A percentile compares a stretch with the other conserved stretches of the same genome.
Evolutionary conservation across 208 protist genomes (phyloP).

Genomic region (Leishmania arabica): DNA sequence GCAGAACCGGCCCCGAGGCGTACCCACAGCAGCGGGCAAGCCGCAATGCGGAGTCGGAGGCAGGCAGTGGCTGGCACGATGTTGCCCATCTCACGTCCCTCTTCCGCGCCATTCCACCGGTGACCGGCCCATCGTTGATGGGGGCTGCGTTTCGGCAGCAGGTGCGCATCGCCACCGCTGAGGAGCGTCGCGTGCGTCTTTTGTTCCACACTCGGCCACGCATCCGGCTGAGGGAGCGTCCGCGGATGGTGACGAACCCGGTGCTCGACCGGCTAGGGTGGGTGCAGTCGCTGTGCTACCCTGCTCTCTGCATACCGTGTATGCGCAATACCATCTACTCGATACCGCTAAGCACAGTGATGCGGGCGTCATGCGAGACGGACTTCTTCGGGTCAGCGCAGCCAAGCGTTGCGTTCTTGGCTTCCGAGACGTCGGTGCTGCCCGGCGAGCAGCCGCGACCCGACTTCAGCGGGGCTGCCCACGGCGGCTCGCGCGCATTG

Average conservation of each 20-base stretch:
- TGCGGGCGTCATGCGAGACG: constrained; percentile 17
- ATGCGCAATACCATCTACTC: constrained; percentile 23
- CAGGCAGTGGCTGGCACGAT: not conserved
- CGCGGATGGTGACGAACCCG: constrained; percentile 29
- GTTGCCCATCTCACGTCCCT: not conserved
- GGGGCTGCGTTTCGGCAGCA: not conserved
- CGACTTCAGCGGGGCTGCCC: not conserved
- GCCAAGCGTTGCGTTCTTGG: constrained; percentile 13
- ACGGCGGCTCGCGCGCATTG: not conserved
- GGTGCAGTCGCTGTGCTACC: constrained; percentile 35
- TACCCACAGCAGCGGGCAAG: not conserved
- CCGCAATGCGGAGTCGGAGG: constrained; percentile 2
- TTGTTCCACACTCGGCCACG: constrained; percentile 45
- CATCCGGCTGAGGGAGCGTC: constrained; percentile 23
- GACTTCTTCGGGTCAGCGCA: not conserved
- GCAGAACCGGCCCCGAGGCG: not conserved
- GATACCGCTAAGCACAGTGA: constrained; percentile 8
- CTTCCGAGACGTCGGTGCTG: not conserved
- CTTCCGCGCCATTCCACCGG: not conserved
- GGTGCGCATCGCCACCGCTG: constrained; percentile 25
- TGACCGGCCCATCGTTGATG: not conserved
- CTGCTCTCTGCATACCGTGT: constrained; percentile 17
- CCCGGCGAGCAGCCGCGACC: not conserved
- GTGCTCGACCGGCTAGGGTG: constrained; percentile 44
- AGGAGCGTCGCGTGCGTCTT: constrained; percentile 37